Conservation (phyloP, 345 rosid genomes). For the Hibiscus trionum region DNA sequence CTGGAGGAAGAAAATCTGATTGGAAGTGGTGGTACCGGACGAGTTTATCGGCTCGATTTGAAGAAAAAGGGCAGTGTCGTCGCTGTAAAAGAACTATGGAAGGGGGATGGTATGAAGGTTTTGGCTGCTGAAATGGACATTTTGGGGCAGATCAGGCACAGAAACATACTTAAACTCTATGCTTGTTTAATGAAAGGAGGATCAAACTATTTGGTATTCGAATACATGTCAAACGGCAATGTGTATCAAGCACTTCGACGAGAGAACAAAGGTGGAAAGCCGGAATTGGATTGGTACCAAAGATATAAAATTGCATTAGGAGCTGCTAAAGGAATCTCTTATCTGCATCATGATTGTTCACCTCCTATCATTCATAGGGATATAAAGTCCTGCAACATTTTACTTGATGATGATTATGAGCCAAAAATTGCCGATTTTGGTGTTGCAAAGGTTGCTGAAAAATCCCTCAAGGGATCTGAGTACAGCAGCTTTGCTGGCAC, state of each 20-base stretch:
- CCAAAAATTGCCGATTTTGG: conserved; percentile 92
- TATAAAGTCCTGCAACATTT: conserved; percentile 77
- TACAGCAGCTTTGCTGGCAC: conserved; percentile 70
- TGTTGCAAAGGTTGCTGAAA: conserved; percentile 62
- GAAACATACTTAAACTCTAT: conserved; percentile 70
- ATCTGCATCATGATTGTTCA: conserved; percentile 77
- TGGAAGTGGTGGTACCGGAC: conserved; percentile 81
- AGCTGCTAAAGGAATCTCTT: conserved; percentile 78
- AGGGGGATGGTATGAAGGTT: conserved; percentile 45
- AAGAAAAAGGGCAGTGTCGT: conserved; percentile 55
- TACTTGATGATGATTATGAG: conserved; percentile 56
- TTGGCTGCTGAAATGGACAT: conserved; percentile 71
- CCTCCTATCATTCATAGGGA: conserved; percentile 83
- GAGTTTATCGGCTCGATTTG: conserved; percentile 68
- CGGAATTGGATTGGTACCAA: conserved; percentile 55
- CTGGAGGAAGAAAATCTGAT: conserved; percentile 58
- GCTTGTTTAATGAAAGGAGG: conserved; percentile 58
- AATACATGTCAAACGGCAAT: conserved; percentile 78
- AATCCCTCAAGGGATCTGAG: conserved; percentile 31
- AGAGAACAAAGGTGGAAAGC: conserved; percentile 39
- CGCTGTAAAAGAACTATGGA: conserved; percentile 70
- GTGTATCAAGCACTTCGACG: conserved; percentile 56
- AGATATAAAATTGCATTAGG: conserved; percentile 74
- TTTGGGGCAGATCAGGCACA: conserved; percentile 68
- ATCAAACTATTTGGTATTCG: conserved; percentile 64